Evolutionary conservation across 164 flowering plant genomes (phyloP), one percentile per base, ranked within the genome.

Genomic region (Chimonanthus praecox): DNA sequence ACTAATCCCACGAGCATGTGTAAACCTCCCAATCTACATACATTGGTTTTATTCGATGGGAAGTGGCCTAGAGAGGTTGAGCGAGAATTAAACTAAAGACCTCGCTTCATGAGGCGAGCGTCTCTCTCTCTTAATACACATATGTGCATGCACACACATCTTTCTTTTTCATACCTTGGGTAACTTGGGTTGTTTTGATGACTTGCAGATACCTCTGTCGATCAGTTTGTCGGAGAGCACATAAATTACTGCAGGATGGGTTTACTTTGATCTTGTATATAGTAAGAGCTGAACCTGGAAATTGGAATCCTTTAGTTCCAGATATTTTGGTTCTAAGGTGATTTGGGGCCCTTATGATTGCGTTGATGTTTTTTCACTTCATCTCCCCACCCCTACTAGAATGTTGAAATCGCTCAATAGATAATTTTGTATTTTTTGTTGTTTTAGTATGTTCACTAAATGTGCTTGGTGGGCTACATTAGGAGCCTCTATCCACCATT

Each of bases 261-360:
- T 65, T 72, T 15, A 15, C 43, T 49, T 65, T 10, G 9, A 4
- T 65, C 33, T 49, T 9, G 9, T 48, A 1, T 4, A 15, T 13
- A 33, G 47, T 33, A 72, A 54, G 60, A 33, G 33, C 33, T 54
- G 16, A 54, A 54, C 60, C 16, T 54, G 63, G 20, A 50, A 13
- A 8, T 64, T 6, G 20, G 60, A 72, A 72, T 48, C 49, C 48
- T 49, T 64, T 72, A 44, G 62, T 49, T 72, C 69, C 69, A 72
- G 9, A 43, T 33, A 6, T 18, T 21, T 50, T 58, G 72, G 21
- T 70, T 58, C 61, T 49, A 69, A 49, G 44, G 61, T 69, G 64
- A 70, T 58, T 58, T 18, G 47, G 63, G 47, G 44, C 54, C 60
- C 5, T 13, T 10, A 9, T 54, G 60, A 54, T 5, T 54, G 60